Evolutionary conservation across 1,284 basidiomycete genomes (phyloP).

Genomic region (Chalciporus sp.): DNA sequence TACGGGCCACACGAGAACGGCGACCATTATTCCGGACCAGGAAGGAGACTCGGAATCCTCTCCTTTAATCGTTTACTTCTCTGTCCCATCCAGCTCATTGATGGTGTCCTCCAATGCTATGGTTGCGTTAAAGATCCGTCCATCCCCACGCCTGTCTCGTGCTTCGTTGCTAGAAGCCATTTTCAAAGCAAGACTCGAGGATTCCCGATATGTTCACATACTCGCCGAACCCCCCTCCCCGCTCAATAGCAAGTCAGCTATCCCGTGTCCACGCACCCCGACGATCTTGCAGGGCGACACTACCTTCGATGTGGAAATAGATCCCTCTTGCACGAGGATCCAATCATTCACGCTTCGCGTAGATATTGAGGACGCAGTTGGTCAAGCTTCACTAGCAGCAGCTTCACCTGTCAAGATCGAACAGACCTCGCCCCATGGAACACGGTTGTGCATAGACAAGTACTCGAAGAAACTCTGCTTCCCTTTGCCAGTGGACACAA

Average conservation of each 20-base stretch:
- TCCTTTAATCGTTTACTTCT: slow-evolving; percentile 42
- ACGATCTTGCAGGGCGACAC: not conserved
- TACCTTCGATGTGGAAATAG: slow-evolving; percentile 18
- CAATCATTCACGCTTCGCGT: slow-evolving; percentile 20
- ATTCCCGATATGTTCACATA: slow-evolving; percentile 38
- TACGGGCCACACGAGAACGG: slow-evolving; percentile 20
- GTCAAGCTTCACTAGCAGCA: slow-evolving; percentile 15
- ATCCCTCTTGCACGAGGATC: slow-evolving; percentile 17
- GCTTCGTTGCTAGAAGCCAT: slow-evolving; percentile 22
- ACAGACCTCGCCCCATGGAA: slow-evolving; percentile 1
- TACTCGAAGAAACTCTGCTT: slow-evolving; percentile 22
- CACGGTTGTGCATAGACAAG: slow-evolving; percentile 19
- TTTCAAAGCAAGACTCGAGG: slow-evolving; percentile 34
- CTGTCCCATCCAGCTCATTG: slow-evolving; percentile 39
- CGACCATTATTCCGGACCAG: slow-evolving; percentile 38
- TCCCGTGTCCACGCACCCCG: not conserved
- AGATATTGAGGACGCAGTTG: slow-evolving; percentile 25
- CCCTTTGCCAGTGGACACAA: slow-evolving; percentile 37
- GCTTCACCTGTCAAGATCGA: slow-evolving; percentile 25
- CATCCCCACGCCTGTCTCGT: slow-evolving; percentile 21
- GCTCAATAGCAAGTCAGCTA: not conserved
- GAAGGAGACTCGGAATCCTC: slow-evolving; percentile 36
- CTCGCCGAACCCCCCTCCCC: slow-evolving; percentile 21
- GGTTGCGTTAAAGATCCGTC: slow-evolving; percentile 35
- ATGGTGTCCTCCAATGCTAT: slow-evolving; percentile 17